A percentile compares a stretch with the other conserved stretches of the same genome.
phyloP scores from a whole-genome alignment of 495 filamentous ascomycete species.

The Sabuloglossum arenarium region DNA sequence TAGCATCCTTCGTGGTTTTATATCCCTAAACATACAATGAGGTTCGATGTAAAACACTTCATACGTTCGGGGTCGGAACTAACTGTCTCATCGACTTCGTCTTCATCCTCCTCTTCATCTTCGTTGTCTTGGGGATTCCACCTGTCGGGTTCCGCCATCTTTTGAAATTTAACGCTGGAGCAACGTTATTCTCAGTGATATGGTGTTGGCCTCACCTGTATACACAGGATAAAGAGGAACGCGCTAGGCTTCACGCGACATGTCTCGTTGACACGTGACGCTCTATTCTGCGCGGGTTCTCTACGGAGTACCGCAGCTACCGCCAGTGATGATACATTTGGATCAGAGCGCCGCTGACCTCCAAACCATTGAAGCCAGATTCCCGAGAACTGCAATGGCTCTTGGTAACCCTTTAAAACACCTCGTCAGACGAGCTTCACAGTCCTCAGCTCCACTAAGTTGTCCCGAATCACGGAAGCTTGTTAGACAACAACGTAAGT shows the following conservation, averaged over 20 bases:
- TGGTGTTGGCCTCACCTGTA: too few relatives aligned
- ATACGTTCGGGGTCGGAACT: not conserved
- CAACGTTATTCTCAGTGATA: too few relatives aligned
- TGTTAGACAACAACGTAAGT: slow-evolving; percentile 11
- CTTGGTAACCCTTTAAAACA: slow-evolving; percentile 22
- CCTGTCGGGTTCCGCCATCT: not conserved
- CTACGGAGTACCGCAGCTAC: too few relatives aligned
- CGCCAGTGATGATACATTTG: too few relatives aligned
- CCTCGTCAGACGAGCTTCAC: slow-evolving; percentile 22
- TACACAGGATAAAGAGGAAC: too few relatives aligned
- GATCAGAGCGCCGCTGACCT: too few relatives aligned
- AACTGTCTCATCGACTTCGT: slow-evolving; percentile 54
- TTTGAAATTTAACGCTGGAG: not conserved
- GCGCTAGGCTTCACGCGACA: too few relatives aligned
- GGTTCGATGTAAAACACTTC: not conserved
- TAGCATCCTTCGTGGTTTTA: slow-evolving; percentile 83
- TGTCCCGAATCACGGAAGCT: slow-evolving; percentile 9
- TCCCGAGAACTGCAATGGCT: slow-evolving; percentile 22
- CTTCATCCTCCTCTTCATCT: slow-evolving; percentile 27
- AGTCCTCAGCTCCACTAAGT: slow-evolving; percentile 4
- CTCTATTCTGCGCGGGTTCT: too few relatives aligned
- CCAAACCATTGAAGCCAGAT: too few relatives aligned
- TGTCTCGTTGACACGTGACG: too few relatives aligned
- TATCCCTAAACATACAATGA: slow-evolving; percentile 41
- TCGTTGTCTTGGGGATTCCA: slow-evolving; percentile 22